Evolutionary conservation across 2,329 filamentous ascomycete species (phyloP), one percentile per base, ranked within the genome.

Genomic region (Sphaerulina populicola): DNA sequence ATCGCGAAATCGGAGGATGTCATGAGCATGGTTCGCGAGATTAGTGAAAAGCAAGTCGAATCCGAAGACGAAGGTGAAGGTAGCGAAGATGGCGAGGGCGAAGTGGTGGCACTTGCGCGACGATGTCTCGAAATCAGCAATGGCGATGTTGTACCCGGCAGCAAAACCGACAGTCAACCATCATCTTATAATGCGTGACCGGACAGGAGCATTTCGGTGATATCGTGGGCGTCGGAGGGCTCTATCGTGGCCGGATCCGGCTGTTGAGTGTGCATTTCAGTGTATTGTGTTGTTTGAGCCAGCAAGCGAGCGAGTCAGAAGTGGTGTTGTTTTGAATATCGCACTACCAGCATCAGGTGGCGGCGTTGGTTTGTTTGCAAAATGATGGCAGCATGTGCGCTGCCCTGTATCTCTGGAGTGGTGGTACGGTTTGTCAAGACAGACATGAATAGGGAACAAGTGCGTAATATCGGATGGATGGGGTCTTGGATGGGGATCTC

Each of bases 1-100:
- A 96, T 98, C 60, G 83, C 87, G 62, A 86, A 91, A 65, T 90
- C 89, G 1, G 86, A 91, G 57, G 88, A 95, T 59, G 86, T 98
- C 59, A 86, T 96, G 51, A 81, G 88, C 56, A 89, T 95, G 78
- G 93, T 97, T 56, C 88, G 86, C 68, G 81, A 81, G 57, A 97
- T 98, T 65, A 87, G 89, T 15, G 90, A 94, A 66, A 88, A 86
- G 65, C 88, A 86, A 61, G 79, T 95, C 56, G 89, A 94, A 63
- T 85, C 86, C 0, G 84, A 84, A 56, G 86, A 85, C 44, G 84
- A 84, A 57, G 87, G 85, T 43, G 89, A 94, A 62, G 89, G 94
- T 53, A 89, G 91, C 45, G 90, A 95, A 67, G 87, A 87, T 52
- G 90, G 93, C 41, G 90, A 96, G 68, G 87, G 85, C 51, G 91